Evolutionary conservation across 2,329 filamentous ascomycete species (phyloP), one percentile per base, ranked within the genome.

Genomic region (Colletotrichum karsti): DNA sequence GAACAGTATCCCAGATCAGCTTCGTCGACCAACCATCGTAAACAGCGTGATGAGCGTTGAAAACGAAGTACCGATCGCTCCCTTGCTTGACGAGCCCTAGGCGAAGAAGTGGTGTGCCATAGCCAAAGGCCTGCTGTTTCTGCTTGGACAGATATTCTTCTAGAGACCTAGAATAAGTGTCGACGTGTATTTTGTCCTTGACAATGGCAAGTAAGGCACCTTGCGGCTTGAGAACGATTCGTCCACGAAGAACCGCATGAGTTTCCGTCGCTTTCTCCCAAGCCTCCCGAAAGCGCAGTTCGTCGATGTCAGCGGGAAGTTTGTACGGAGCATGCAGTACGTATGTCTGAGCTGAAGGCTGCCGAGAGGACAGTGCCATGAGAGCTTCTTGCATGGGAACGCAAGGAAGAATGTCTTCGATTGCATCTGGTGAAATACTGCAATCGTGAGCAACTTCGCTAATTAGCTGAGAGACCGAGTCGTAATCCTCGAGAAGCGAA

Each of bases 1-100:
- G 22, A 18, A 59, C 56, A 9, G 42, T 50, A 37, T 59, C 56
- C 56, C 56, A 59, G 20, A 59, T 59, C 22, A 59, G 13, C 22
- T 59, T 59, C 13, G 42, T 59, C 10, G 56, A 59, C 56, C 56
- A 59, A 18, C 70, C 70, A 30, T 74, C 72, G 57, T 70, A 72
- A 4, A 73, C 44, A 6, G 72, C 65, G 22, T 74, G 72, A 30
- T 74, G 72, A 8, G 66, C 59, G 22, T 58, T 61, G 67, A 63
- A 65, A 9, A 71, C 56, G 22, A 73, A 70, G 48, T 63, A 63
- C 4, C 28, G 22, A n/a, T 61, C 46, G 7, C 20, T 3, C 1
- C 48, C 24, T 30, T 57, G 7, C 18, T 30, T 7, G 10, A 57
- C 35, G 2, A 66, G 37, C 2, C 56, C 60, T n/a, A 61, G 61